Evolutionary conservation across 495 filamentous ascomycete genomes (phyloP), one percentile per base, ranked within the genome.

Genomic region (Parathielavia appendiculata): DNA sequence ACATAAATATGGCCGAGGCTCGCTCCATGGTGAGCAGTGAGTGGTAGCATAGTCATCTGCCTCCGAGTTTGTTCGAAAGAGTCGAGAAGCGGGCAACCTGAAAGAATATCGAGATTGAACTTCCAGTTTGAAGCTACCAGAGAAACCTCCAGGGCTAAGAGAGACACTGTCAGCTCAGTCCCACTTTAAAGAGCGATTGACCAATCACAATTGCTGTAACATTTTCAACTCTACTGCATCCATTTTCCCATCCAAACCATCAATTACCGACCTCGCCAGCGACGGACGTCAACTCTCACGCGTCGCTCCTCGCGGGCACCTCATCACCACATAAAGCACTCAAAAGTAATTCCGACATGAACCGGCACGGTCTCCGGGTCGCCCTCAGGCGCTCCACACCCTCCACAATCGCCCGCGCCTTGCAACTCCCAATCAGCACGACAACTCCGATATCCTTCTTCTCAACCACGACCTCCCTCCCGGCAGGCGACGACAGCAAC

Each of bases 321-420:
- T 30, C 46, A 13, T 16, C 19, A 23, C 10, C 51, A 50, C 39
- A 52, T 19, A 56, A 26, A 23, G 41, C 59, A 39, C 26, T 22
- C 36, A 52, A 23, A 35, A 47, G n/a, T 45, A 55, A 36, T 32
- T 12, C 23, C 23, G 58, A 19, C 32, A 71, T 71, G 69, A 59
- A 62, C 51, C 59, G 69, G n/a, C 69, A 68, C 19, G 59, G 44
- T 23, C 41, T 66, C 44, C 57, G 56, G 19, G 41, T 62, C 58
- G 66, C 64, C 60, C 61, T 70, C 45, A 59, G 69, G 64, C 67
- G 63, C 40, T 60, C 38, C 6, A 22, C 14, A 0, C 54, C 53
- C 16, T 40, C 45, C 17, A 38, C 46, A 10, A 57, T 22, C 19
- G 53, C 22, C 26, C 55, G 45, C 35, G 45, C 46, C 23, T 14